Base-by-base conservation (phyloP, 2,329 filamentous ascomycete species). In the Aaosphaeria pasadenensis region DNA sequence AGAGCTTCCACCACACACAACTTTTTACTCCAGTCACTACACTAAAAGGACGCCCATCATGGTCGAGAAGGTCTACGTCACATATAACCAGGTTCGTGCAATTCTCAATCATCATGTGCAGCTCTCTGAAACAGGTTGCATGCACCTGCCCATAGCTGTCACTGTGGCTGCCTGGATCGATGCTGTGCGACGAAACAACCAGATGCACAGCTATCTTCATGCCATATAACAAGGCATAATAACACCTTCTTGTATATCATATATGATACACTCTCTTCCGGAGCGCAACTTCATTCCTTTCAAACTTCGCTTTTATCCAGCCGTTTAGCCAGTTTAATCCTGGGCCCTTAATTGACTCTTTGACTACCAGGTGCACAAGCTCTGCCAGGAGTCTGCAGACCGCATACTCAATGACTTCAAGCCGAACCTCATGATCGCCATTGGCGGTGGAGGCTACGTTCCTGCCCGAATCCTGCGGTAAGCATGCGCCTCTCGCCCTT, bases 401-500 rank as follows among this genome's bases (percentile, higher is more conserved):
- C 78, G 79, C 62, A 95, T 97, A 71, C 85, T 99, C 62, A 77
- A 85, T 69, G 84, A 89, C 11, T 91, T 96, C 80, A 82, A 90
- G 70, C 94, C 94, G 36, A 89, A 96, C 72, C 88, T 99, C 61
- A 96, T 99, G 82, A 95, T 99, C 72, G 94, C 94, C 69, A 97
- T 97, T 71, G 94, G 94, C 63, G 94, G 94, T 57, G 94, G 94
- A 63, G 94, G 94, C 64, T 99, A 96, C 74, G 91, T 99, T 38
- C 94, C 94, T 52, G 94, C 94, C 41, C 89, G 94, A 63, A 99
- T 99, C 72, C 83, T 99, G 56, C 89, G 94, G 78, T 83, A 74
- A 51, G 66, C 55, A 32, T n/a, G 7, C 33, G 29, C 13, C 40
- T 9, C n/a, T 13, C 29, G 46, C 24, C 5, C n/a, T 41, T 11